Percentiles rank a stretch among this genome's conserved stretches.
Conservation (phyloP, 495 filamentous ascomycete species). For the Podospora bellae-mahoneyi region DNA sequence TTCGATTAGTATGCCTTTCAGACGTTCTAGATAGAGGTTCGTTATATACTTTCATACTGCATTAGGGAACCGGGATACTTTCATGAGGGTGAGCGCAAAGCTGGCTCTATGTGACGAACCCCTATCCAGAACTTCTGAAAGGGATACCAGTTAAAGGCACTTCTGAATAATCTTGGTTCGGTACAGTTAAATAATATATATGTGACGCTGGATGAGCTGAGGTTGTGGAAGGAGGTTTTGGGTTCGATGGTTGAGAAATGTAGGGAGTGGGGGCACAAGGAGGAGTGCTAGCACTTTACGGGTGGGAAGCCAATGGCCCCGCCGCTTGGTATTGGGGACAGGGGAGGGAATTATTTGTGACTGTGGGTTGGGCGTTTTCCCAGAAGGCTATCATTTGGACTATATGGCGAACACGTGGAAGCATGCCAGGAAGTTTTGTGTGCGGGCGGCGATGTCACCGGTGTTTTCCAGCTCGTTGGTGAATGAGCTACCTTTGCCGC, state of each 20-base stretch:
- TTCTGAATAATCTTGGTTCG: no score
- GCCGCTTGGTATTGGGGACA: not conserved
- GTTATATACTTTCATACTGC: no score
- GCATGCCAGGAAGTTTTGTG: not conserved
- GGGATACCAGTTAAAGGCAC: no score
- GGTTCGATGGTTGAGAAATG: conserved; percentile 2
- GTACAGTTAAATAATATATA: no score
- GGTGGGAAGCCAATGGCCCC: not conserved
- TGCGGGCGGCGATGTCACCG: not conserved
- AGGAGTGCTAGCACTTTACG: not conserved
- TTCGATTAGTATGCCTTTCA: no score
- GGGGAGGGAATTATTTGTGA: not conserved
- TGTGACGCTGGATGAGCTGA: not conserved
- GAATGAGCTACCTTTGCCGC: not conserved
- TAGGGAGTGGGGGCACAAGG: conserved; percentile 3
- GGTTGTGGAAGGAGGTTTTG: conserved; percentile 3
- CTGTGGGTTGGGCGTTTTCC: not conserved
- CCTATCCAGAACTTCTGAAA: no score
- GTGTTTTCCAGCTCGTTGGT: conserved; percentile 2
- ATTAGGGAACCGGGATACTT: no score
- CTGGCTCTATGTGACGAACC: no score
- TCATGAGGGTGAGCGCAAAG: no score
- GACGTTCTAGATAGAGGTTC: no score
- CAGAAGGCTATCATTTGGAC: not conserved
- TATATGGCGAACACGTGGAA: conserved; percentile 4